phyloP scores from a whole-genome alignment of 352 stramenopile genomes.

The Phytophthora citrophthora region DNA sequence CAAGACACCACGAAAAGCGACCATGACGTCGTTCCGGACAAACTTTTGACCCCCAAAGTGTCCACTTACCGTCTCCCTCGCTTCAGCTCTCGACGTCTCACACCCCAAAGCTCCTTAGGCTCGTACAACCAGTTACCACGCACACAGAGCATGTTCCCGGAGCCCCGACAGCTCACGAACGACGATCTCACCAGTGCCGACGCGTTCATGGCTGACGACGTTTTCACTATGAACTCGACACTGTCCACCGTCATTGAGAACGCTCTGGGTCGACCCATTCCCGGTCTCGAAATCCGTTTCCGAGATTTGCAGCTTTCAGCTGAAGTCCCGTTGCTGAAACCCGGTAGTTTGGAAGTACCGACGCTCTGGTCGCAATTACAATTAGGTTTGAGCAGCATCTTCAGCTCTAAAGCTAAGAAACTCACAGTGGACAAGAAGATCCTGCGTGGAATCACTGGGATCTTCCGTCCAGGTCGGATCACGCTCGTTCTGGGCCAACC shows the following conservation, averaged over 20 bases:
- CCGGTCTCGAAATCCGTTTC: slow-evolving; percentile 66
- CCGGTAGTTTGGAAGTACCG: slow-evolving; percentile 40
- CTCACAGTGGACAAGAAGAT: slow-evolving; percentile 53
- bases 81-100: slow-evolving; percentile 38
- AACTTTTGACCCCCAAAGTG: slow-evolving; percentile 24
- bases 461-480: slow-evolving; percentile 52
- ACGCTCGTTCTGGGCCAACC: slow-evolving; percentile 54
- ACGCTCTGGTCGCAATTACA: slow-evolving; percentile 46
- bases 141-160: slow-evolving; percentile 40
- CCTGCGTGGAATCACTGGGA: slow-evolving; percentile 46
- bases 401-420: slow-evolving; percentile 9
- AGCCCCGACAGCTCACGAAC: slow-evolving; percentile 30
- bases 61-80: slow-evolving; percentile 37
- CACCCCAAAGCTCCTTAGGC: slow-evolving; percentile 20
- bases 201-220: slow-evolving; percentile 53
- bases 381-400: slow-evolving; percentile 24
- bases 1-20: slow-evolving; percentile 5
- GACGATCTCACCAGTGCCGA: slow-evolving; percentile 54
- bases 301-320: slow-evolving; percentile 52
- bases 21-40: slow-evolving; percentile 25
- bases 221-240: slow-evolving; percentile 62
- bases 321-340: slow-evolving; percentile 29
- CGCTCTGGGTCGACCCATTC: slow-evolving; percentile 48
- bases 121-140: slow-evolving; percentile 20
- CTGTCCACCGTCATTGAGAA: slow-evolving; percentile 56